These are phyloP conservation scores for Fusarium sp. DNA, from an alignment of 2,329 filamentous ascomycete genomes.

Conservation along the genomic window DNA sequence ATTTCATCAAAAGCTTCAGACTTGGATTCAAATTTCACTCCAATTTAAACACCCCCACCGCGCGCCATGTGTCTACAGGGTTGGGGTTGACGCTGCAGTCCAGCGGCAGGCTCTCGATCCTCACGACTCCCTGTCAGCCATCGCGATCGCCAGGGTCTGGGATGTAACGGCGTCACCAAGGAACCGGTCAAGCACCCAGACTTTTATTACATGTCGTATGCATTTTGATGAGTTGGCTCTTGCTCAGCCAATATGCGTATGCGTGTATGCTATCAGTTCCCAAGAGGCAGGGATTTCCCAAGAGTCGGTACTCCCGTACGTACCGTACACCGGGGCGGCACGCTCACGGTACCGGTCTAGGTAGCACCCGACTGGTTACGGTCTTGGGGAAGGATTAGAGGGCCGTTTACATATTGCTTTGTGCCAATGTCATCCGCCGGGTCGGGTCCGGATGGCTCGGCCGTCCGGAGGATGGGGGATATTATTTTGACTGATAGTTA, in stretches of 20 bases:
- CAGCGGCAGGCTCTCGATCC: slow-evolving; percentile 22
- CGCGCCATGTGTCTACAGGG: not conserved
- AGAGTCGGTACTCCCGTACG: not conserved
- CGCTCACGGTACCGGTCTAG: not conserved
- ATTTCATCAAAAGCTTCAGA: not conserved
- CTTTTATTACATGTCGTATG: not conserved
- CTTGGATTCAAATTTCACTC: not conserved
- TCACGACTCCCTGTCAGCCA: slow-evolving; percentile 24
- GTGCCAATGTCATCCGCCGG: not conserved
- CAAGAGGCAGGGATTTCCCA: not conserved
- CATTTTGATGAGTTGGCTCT: not conserved
- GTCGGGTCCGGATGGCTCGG: not conserved
- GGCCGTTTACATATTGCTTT: not conserved
- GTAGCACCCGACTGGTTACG: not conserved
- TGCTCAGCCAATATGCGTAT: not conserved
- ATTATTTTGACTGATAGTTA: not conserved
- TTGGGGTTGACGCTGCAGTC: not conserved
- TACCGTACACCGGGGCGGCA: not conserved
- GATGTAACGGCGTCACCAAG: not conserved
- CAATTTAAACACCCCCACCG: not conserved
- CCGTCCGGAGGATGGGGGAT: not conserved
- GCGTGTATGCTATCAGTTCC: not conserved
- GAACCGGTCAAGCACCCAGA: not conserved
- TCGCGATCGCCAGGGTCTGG: slow-evolving; percentile 25
- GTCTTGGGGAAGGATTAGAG: not conserved